Percentiles rank a stretch among this genome's conserved stretches.
These are phyloP conservation scores for Hypoxylon sp. DNA, from an alignment of 2,329 filamentous ascomycete genomes.

Conservation along the genomic window DNA sequence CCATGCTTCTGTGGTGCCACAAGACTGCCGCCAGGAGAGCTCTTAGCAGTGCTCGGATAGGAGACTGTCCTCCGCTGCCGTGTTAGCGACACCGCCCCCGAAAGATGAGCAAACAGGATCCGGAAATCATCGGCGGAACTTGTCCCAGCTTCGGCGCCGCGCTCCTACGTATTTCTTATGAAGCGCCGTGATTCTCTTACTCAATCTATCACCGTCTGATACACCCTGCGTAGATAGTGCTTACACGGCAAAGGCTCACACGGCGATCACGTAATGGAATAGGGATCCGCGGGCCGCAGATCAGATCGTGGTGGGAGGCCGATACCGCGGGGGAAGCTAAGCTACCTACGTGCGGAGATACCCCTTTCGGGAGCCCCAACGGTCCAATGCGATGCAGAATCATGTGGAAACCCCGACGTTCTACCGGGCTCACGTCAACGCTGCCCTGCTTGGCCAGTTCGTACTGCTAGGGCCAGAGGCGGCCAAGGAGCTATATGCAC, in stretches of 20 bases:
- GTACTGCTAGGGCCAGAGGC: background rate
- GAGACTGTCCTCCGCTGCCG: no score
- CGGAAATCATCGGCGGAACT: no score
- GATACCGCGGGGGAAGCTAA: slow-evolving; percentile 13
- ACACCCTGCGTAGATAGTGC: no score
- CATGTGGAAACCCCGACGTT: slow-evolving; percentile 25
- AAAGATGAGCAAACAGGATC: no score
- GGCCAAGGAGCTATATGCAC: background rate
- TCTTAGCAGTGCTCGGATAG: no score
- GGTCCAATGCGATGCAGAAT: background rate
- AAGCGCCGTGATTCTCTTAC: no score
- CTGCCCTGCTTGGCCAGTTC: slow-evolving; percentile 13
- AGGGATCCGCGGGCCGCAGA: slow-evolving; percentile 23
- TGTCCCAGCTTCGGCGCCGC: no score
- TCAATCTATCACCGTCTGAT: no score
- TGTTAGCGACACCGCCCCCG: no score
- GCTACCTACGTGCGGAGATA: slow-evolving; percentile 17
- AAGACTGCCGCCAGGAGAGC: no score
- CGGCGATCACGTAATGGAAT: background rate
- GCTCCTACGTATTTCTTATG: no score
- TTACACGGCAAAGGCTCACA: background rate
- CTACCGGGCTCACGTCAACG: slow-evolving; percentile 15
- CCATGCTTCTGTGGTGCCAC: no score
- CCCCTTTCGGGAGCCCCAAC: slow-evolving; percentile 4
- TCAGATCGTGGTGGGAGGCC: background rate